A percentile compares a stretch with the other conserved stretches of the same genome.
Conservation (phyloP, 139 green algal species). For the Haematococcus lacustris region DNA sequence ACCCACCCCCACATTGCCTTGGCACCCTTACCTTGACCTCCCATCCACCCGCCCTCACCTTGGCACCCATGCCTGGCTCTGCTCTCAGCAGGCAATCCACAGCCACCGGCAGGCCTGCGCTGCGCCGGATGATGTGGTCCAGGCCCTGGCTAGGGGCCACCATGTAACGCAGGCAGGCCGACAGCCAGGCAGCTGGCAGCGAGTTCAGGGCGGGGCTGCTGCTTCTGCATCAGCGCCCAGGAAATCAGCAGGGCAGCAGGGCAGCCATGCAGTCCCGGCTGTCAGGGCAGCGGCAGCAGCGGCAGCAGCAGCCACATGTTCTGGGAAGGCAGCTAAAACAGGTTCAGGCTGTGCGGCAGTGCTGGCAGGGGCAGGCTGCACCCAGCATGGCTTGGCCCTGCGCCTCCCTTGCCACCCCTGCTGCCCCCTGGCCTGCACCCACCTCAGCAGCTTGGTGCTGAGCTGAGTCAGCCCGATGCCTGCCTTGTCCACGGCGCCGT, state of each 20-base stretch:
- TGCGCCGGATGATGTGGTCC: constrained; percentile 75
- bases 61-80: constrained; percentile 48
- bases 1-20: too few relatives aligned
- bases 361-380: neutral
- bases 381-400: too few relatives aligned
- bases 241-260: too few relatives aligned
- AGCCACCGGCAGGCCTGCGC: constrained; percentile 65
- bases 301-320: too few relatives aligned
- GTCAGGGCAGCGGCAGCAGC: too few relatives aligned
- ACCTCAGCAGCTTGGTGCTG: constrained; percentile 42
- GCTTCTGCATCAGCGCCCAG: too few relatives aligned
- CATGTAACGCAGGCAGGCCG: neutral
- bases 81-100: constrained; percentile 51
- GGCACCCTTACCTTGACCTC: too few relatives aligned
- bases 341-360: constrained; percentile 4
- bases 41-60: constrained; percentile 4
- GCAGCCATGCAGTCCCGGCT: too few relatives aligned
- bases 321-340: too few relatives aligned
- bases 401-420: too few relatives aligned
- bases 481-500: constrained; percentile 50
- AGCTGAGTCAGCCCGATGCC: constrained; percentile 53
- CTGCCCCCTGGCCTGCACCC: too few relatives aligned
- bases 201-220: constrained; percentile 10
- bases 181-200: neutral
- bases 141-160: constrained; percentile 39